Conservation (phyloP, 192 early-diverging fungal species). For the Piromyces sp. region DNA sequence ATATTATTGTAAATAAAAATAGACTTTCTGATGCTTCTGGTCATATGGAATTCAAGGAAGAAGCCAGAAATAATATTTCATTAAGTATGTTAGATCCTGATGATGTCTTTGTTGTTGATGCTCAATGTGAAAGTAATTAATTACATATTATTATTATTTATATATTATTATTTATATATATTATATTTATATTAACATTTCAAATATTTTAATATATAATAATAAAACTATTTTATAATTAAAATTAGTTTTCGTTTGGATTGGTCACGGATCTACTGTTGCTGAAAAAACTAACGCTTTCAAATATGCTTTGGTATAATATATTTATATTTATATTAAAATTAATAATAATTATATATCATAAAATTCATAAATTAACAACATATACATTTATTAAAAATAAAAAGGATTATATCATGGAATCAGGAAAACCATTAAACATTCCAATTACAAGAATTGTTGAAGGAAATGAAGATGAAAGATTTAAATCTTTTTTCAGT, state of each 20-base stretch:
- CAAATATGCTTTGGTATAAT: slow-evolving; percentile 26
- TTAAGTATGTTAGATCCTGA: slow-evolving; percentile 28
- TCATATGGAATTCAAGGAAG: slow-evolving; percentile 27
- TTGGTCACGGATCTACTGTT: slow-evolving; percentile 25
- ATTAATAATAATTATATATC: too few relatives aligned
- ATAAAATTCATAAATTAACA: too few relatives aligned
- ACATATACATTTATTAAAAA: not conserved
- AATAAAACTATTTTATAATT: too few relatives aligned
- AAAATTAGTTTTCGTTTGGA: slow-evolving; percentile 29
- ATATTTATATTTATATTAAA: too few relatives aligned
- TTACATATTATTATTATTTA: not conserved
- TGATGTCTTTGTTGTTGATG: slow-evolving; percentile 55
- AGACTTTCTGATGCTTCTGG: slow-evolving; percentile 6
- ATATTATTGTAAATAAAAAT: too few relatives aligned
- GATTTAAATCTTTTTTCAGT: too few relatives aligned
- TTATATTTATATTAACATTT: not conserved
- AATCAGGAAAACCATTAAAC: slow-evolving; percentile 21
- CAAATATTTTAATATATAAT: not conserved
- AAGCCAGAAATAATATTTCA: slow-evolving; percentile 22
- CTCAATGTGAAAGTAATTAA: slow-evolving; percentile 16
- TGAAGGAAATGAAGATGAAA: slow-evolving; percentile 44
- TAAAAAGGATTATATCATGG: slow-evolving; percentile 35
- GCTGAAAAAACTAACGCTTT: slow-evolving; percentile 34
- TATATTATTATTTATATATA: too few relatives aligned
- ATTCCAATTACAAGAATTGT: slow-evolving; percentile 42